Percentiles rank a stretch among this genome's conserved stretches.
These are phyloP conservation scores for Penicillium nordicum DNA, from an alignment of 2,329 filamentous ascomycete species.

Conservation along the genomic window DNA sequence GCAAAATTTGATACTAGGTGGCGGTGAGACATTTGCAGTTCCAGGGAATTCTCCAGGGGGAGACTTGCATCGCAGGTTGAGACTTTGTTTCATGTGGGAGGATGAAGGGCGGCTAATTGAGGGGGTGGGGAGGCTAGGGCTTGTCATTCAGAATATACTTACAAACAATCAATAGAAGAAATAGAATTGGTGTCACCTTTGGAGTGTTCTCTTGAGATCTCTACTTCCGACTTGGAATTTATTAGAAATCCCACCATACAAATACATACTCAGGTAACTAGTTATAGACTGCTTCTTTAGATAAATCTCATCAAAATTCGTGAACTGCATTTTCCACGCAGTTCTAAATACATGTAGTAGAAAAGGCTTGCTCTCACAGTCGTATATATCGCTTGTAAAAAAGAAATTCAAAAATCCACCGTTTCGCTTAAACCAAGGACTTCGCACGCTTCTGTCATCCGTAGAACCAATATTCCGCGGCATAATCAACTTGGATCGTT, in stretches of 20 bases:
- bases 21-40: slow-evolving; percentile 41
- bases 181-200: neutral
- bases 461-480: slow-evolving; percentile 46
- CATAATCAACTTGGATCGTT: slow-evolving; percentile 38
- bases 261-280: neutral
- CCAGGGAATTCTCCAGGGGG: slow-evolving; percentile 46
- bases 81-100: slow-evolving; percentile 20
- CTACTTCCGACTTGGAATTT: neutral
- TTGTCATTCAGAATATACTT: neutral
- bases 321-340: neutral
- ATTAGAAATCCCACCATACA: neutral
- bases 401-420: neutral
- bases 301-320: neutral
- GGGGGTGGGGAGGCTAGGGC: slow-evolving; percentile 7
- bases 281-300: neutral
- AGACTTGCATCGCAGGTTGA: slow-evolving; percentile 11
- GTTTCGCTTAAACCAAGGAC: neutral
- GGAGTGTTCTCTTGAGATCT: neutral
- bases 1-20: slow-evolving; percentile 8
- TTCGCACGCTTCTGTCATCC: slow-evolving; percentile 19
- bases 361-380: neutral
- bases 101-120: slow-evolving; percentile 12
- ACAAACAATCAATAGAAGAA: neutral
- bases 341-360: neutral
- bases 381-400: neutral